Percentiles rank a stretch among this genome's conserved stretches.
Conservation (phyloP, 2,329 filamentous ascomycete species). For the Nemania abortiva region DNA sequence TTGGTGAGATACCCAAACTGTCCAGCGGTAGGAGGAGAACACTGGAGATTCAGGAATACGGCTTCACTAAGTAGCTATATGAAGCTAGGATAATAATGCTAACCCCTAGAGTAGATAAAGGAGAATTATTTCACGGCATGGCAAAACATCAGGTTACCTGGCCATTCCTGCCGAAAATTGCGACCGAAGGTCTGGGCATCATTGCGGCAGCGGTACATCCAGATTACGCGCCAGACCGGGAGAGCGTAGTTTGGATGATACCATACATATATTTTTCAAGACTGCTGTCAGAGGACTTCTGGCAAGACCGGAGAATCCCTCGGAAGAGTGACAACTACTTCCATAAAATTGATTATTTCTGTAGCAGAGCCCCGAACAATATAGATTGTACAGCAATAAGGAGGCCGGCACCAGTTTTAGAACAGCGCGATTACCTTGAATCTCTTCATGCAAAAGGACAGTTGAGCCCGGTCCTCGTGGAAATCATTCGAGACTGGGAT, state of each 20-base stretch:
- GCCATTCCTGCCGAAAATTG: conserved; percentile 3
- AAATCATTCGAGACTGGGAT: conserved; percentile 9
- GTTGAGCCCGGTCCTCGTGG: neutral
- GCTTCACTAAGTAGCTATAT: neutral
- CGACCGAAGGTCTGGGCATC: neutral
- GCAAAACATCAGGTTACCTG: conserved; percentile 3
- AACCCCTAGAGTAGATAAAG: neutral
- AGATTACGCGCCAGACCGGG: neutral
- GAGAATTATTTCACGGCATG: neutral
- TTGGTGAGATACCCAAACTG: conserved; percentile 16
- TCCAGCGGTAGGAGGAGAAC: neutral
- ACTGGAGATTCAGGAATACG: neutral
- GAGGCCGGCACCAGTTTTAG: neutral
- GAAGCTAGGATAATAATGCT: neutral
- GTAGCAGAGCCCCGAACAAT: neutral
- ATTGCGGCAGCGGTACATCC: neutral
- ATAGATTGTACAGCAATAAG: neutral
- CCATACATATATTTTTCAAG: conserved; percentile 7
- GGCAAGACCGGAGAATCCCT: neutral
- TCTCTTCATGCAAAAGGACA: neutral
- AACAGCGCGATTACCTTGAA: neutral
- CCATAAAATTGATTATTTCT: conserved; percentile 6
- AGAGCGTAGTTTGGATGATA: neutral
- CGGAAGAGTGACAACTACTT: conserved; percentile 33
- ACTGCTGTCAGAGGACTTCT: conserved; percentile 26